Conservation (phyloP, 2,329 filamentous ascomycete species). For the Aspergillus melleus region DNA sequence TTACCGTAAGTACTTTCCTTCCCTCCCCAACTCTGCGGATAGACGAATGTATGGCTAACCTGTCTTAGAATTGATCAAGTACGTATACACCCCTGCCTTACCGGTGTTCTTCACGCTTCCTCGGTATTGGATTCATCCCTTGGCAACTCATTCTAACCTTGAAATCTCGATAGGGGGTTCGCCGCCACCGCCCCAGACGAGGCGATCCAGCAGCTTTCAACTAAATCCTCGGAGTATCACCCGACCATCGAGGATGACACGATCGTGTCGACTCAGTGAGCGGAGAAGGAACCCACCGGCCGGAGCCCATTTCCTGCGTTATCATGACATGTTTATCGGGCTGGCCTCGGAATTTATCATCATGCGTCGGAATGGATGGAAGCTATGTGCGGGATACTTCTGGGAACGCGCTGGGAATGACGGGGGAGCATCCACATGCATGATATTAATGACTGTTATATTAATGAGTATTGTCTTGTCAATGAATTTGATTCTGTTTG, state of each 20-base stretch:
- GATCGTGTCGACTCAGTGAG: slow-evolving; percentile 54
- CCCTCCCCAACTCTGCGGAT: neutral
- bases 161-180: slow-evolving; percentile 62
- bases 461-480: neutral
- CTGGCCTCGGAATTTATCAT: slow-evolving; percentile 5
- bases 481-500: neutral
- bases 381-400: neutral
- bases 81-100: slow-evolving; percentile 17
- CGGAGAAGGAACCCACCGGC: neutral
- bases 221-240: slow-evolving; percentile 60
- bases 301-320: neutral
- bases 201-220: slow-evolving; percentile 66
- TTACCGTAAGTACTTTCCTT: slow-evolving; percentile 61
- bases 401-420: neutral
- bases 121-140: neutral
- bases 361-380: neutral
- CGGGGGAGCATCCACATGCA: neutral
- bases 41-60: neutral
- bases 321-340: neutral
- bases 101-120: neutral
- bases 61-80: slow-evolving; percentile 44
- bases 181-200: slow-evolving; percentile 70
- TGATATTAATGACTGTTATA: neutral
- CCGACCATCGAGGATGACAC: slow-evolving; percentile 76
- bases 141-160: slow-evolving; percentile 5